Conservation (phyloP, 768 basidiomycete genomes). For the Rhizopogon vinicolor region DNA sequence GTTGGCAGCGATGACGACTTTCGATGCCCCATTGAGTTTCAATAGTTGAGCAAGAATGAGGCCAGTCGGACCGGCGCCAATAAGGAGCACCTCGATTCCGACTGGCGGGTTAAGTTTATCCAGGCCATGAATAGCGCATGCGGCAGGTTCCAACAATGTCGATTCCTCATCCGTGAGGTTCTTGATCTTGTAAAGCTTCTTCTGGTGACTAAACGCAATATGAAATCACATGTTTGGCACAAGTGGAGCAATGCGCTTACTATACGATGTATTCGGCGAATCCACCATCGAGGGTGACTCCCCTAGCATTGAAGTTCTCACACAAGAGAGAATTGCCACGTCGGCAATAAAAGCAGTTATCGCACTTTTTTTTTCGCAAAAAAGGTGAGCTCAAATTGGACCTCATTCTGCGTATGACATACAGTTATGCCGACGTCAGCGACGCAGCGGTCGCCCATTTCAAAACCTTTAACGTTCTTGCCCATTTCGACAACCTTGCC, state of each 20-base stretch:
- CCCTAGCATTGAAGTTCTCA: slow-evolving; percentile 78
- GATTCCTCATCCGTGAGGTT: slow-evolving; percentile 87
- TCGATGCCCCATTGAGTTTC: slow-evolving; percentile 79
- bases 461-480: slow-evolving; percentile 74
- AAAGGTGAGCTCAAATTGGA: neutral
- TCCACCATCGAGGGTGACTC: slow-evolving; percentile 78
- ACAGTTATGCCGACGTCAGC: slow-evolving; percentile 77
- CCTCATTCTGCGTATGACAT: slow-evolving; percentile 18
- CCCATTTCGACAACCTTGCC: slow-evolving; percentile 72
- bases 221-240: neutral
- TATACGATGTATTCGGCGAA: slow-evolving; percentile 88
- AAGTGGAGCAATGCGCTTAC: slow-evolving; percentile 36
- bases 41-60: slow-evolving; percentile 85
- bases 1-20: slow-evolving; percentile 82
- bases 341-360: slow-evolving; percentile 82
- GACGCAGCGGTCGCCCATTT: slow-evolving; percentile 76
- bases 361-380: slow-evolving; percentile 49
- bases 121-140: slow-evolving; percentile 89
- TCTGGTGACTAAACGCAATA: slow-evolving; percentile 42
- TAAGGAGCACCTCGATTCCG: slow-evolving; percentile 77
- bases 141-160: slow-evolving; percentile 84
- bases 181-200: slow-evolving; percentile 83
- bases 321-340: slow-evolving; percentile 80
- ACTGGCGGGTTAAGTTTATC: slow-evolving; percentile 83
- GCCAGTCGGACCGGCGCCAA: slow-evolving; percentile 93